Conservation (phyloP, 441 rosid species). For the Viola pubescens region DNA sequence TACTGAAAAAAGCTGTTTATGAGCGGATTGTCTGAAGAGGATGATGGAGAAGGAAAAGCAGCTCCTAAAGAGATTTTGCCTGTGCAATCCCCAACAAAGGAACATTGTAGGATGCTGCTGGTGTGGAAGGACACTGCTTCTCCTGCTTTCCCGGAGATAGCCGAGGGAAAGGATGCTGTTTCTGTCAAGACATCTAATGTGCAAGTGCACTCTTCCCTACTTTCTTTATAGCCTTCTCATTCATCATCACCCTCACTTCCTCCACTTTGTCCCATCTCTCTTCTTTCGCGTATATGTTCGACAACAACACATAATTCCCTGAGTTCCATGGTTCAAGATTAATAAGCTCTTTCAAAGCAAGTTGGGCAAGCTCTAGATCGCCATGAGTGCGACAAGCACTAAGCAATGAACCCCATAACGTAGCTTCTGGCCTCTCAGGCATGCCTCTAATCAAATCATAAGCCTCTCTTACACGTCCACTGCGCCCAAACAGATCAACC, state of each 20-base stretch:
- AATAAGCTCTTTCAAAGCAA: conserved; percentile 54
- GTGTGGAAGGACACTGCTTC: neutral
- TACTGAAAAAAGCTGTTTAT: too few relatives aligned
- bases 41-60: too few relatives aligned
- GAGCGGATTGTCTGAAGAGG: too few relatives aligned
- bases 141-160: neutral
- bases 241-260: conserved; percentile 51
- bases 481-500: conserved; percentile 72
- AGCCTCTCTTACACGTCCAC: conserved; percentile 57
- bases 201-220: conserved; percentile 42
- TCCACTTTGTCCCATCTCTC: conserved; percentile 72
- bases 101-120: too few relatives aligned
- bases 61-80: too few relatives aligned
- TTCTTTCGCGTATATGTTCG: conserved; percentile 66
- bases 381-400: conserved; percentile 68
- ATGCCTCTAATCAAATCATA: conserved; percentile 52
- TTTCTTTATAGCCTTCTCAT: conserved; percentile 39
- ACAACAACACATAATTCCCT: conserved; percentile 61
- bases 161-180: neutral
- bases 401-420: conserved; percentile 71
- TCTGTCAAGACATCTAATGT: neutral
- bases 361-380: conserved; percentile 49
- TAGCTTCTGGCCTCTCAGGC: conserved; percentile 43
- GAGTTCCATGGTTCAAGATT: conserved; percentile 64
- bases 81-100: too few relatives aligned